Evolutionary conservation across 1,284 basidiomycete genomes (phyloP).

Genomic region (Tilletiaria anomala): DNA sequence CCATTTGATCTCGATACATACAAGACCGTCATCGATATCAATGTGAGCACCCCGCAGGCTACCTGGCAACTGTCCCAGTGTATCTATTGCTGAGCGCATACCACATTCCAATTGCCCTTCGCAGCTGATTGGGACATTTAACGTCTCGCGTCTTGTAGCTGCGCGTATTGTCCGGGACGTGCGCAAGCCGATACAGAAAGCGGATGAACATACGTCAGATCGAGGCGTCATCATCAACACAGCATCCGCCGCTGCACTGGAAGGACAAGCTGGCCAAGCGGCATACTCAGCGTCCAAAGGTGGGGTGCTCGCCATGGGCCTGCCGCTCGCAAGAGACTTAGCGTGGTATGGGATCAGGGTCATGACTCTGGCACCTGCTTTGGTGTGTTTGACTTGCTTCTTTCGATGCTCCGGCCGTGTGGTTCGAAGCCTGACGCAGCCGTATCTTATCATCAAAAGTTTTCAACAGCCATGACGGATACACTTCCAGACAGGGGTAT

Average conservation of each 20-base stretch:
- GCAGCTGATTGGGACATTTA: conserved; percentile 34
- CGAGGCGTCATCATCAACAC: conserved; percentile 40
- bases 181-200: conserved; percentile 12
- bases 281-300: conserved; percentile 36
- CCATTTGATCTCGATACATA: conserved; percentile 37
- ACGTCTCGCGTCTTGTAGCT: conserved; percentile 37
- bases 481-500: conserved; percentile 13
- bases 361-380: conserved; percentile 10
- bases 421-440: no score
- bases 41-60: conserved; percentile 8
- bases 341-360: conserved; percentile 33
- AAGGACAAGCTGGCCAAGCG: conserved; percentile 40
- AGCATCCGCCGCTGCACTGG: conserved; percentile 33
- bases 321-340: conserved; percentile 40
- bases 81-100: no score
- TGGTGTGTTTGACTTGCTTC: background rate
- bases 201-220: conserved; percentile 18
- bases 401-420: no score
- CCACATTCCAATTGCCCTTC: background rate
- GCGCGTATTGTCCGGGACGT: conserved; percentile 25
- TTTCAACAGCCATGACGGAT: conserved; percentile 36
- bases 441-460: conserved; percentile 4
- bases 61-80: background rate
- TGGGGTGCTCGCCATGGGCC: conserved; percentile 30
- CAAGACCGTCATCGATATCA: conserved; percentile 32